Base-by-base conservation (phyloP, 2,329 filamentous ascomycete species). In the Dichotomopilus funicola region DNA sequence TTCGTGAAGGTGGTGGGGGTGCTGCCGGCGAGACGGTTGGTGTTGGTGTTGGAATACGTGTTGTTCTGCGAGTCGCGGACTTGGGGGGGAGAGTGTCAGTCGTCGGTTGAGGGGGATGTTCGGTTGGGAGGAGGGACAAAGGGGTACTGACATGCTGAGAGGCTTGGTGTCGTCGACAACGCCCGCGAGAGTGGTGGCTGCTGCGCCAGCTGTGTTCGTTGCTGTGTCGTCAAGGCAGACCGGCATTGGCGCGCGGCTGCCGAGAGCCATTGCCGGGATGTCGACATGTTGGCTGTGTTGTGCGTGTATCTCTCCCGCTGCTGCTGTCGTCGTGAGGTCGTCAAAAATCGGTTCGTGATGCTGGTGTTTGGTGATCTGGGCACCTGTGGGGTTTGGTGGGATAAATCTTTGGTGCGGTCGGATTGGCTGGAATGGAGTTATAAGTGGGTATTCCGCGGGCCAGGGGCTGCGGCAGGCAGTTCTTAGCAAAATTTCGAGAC, bases 191-290 rank as follows among this genome's bases (percentile, higher is more conserved):
- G 19, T 27, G 19, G 19, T 27, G 19, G 19, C 19, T 27, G 19
- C 19, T 27, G 19, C 19, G 19, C 19, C 19, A 27, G 19, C 19
- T 27, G 19, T 27, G 19, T 27, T 27, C 19, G 51, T 38, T 58
- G 59, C 33, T 58, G 59, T 13, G 59, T 59, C n/a, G 48, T 45
- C 36, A 58, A 40, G 37, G 45, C 56, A 6, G 55, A 36, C 48
- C 59, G 61, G 49, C 57, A 60, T 49, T 59, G 62, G 57, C 58
- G 61, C 36, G 53, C 13, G 44, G 62, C 59, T 53, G 59, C 51
- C n/a, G 57, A 58, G 49, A 63, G 49, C 55, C 54, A 64, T 59
- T 63, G 62, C 54, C 61, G 59, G 49, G 55, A 56, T 31, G 61
- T 57, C 61, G 61, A 57, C 61, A 62, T 62, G 57, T 51, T 48